Conservation (phyloP, 257 asterid species). For the Coffea canephora region DNA sequence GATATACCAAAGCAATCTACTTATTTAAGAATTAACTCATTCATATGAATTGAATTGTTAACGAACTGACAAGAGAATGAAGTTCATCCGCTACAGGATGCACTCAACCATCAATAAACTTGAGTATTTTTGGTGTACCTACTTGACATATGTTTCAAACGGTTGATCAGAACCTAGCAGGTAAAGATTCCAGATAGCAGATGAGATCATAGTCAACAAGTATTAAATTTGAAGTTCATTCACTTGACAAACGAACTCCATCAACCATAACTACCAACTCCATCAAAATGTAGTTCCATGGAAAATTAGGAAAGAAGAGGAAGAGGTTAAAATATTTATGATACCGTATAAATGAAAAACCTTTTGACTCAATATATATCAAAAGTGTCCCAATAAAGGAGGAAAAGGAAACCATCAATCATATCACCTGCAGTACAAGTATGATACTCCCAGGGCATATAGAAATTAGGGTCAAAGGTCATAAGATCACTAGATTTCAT, state of each 20-base stretch:
- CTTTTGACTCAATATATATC: not conserved
- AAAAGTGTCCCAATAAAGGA: not conserved
- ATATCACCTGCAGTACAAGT: not conserved
- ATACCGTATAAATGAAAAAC: not conserved
- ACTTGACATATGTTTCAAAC: not conserved
- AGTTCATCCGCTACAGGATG: not conserved
- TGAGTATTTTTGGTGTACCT: not conserved
- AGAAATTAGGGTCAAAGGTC: not conserved
- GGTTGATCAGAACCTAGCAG: not conserved
- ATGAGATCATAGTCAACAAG: not conserved
- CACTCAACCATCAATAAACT: not conserved
- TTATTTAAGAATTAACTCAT: not conserved
- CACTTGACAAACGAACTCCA: not conserved
- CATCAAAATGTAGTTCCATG: not conserved
- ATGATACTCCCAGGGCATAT: not conserved
- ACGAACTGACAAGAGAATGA: not conserved
- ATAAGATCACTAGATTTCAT: constrained; percentile 2
- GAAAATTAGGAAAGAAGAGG: not conserved
- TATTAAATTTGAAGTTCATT: not conserved
- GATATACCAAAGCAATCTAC: not conserved
- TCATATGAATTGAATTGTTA: not conserved
- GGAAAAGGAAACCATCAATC: not conserved
- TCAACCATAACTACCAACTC: not conserved
- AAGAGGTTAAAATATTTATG: not conserved
- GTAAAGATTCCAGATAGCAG: not conserved